Conservation (phyloP, 371 early-diverging fungal species). For the Mucor circinelloides region DNA sequence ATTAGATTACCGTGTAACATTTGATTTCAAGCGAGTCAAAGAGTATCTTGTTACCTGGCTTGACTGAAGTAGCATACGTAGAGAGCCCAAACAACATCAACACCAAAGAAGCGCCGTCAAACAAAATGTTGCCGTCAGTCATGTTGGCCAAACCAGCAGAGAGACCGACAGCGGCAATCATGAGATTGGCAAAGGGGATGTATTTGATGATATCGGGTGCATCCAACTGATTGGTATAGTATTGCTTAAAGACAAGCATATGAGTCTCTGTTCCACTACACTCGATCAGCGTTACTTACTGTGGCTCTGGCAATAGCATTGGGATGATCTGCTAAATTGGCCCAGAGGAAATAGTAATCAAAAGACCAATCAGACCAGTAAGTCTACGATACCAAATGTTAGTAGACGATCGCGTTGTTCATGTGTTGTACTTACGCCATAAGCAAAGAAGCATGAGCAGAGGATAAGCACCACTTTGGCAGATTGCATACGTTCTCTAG, state of each 20-base stretch:
- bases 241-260: conserved; percentile 25
- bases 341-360: conserved; percentile 50
- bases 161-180: conserved; percentile 50
- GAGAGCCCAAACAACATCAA: conserved; percentile 52
- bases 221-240: conserved; percentile 41
- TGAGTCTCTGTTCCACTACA: not conserved
- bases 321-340: conserved; percentile 47
- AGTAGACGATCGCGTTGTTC: not conserved
- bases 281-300: conserved; percentile 23
- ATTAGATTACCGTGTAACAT: conserved; percentile 1
- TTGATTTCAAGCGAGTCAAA: too few species aligned
- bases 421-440: conserved; percentile 36
- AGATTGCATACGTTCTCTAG: conserved; percentile 45
- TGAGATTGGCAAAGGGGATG: conserved; percentile 46
- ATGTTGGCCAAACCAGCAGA: conserved; percentile 52
- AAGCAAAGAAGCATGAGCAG: conserved; percentile 54
- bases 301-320: conserved; percentile 43
- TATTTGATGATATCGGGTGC: conserved; percentile 51
- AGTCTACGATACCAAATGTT: conserved; percentile 26
- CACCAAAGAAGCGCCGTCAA: conserved; percentile 55
- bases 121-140: conserved; percentile 48
- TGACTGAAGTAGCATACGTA: conserved; percentile 49
- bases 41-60: conserved; percentile 33
- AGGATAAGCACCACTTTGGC: conserved; percentile 48
- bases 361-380: conserved; percentile 57